Evolutionary conservation across 805 yeast genomes (phyloP), one percentile per base, ranked within the genome.

Genomic region (Metschnikowia reukaufii): DNA sequence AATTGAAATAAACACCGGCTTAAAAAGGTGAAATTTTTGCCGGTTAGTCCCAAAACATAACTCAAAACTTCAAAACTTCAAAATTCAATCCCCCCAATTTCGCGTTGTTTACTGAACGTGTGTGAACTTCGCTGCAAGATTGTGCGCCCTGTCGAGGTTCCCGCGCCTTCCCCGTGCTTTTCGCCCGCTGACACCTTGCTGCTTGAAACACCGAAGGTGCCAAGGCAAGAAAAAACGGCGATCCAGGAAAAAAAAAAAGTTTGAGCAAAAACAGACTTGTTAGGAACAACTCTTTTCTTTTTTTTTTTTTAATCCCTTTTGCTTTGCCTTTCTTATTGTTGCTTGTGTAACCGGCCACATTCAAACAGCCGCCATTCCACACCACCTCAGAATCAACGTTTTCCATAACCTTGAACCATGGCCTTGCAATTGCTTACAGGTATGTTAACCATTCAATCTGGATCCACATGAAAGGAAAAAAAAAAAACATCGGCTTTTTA

Each of bases 361-460:
- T n/a, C n/a, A n/a, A n/a, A n/a, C n/a, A n/a, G n/a, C n/a, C n/a
- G n/a, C n/a, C n/a, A n/a, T n/a, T n/a, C n/a, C n/a, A n/a, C n/a
- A n/a, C n/a, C n/a, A n/a, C n/a, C n/a, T n/a, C n/a, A n/a, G n/a
- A n/a, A n/a, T n/a, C n/a, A n/a, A n/a, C 20, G 5, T 33, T 33
- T 15, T 6, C 36, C 36, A 15, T 6, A 23, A 23, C 27, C 9
- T 23, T 7, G 27, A 23, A 23, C 36, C 21, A 49, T 50, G 54
- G 18, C 54, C 12, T 21, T 49, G 20, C 50, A 47, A 19, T 32
- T 52, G 40, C 45, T 52, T 39, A 52, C 56, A 33, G 47, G 56
- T 52, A 52, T 35, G 56, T 52, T 15, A 4, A 15, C 6, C 30
- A 15, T 4, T 18, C 8, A 23, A 15, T 4, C 32, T 4, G 6